Evolutionary conservation across 176 grass and related monocot species (phyloP).

Genomic region (Bromus sterilis): DNA sequence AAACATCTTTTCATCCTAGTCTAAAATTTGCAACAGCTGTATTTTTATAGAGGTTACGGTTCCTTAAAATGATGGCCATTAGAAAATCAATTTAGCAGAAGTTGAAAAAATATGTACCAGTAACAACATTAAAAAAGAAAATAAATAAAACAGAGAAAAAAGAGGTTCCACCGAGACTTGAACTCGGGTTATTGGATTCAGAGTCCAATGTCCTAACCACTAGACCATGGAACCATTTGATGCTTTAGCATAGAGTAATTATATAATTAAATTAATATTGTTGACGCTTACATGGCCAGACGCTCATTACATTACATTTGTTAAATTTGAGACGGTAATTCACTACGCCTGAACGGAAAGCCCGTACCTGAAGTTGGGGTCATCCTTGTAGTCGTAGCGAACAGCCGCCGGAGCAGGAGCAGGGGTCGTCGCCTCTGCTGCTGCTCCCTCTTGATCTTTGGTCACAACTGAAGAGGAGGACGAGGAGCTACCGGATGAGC

Average conservation of each 20-base stretch:
- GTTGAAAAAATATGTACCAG: background rate
- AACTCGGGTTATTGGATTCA: slow-evolving; percentile 80
- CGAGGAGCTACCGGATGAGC: background rate
- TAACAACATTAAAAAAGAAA: background rate
- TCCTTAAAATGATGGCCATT: background rate
- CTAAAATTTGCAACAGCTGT: background rate
- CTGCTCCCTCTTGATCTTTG: slow-evolving; percentile 3
- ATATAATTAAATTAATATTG: too few relatives aligned
- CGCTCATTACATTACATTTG: too few relatives aligned
- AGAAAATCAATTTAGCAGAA: background rate
- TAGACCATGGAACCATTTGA: slow-evolving; percentile 48
- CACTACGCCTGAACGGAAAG: background rate
- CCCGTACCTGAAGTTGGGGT: slow-evolving; percentile 36
- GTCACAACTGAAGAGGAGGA: slow-evolving; percentile 9
- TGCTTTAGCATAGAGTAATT: too few relatives aligned
- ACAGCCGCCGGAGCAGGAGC: background rate
- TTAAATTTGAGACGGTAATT: background rate
- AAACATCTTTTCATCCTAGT: background rate
- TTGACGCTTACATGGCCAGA: fast-evolving
- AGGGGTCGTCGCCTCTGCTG: background rate
- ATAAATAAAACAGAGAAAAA: background rate
- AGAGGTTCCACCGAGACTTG: slow-evolving; percentile 55
- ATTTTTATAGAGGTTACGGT: background rate
- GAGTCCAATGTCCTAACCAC: slow-evolving; percentile 78
- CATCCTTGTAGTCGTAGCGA: slow-evolving; percentile 25